Evolutionary conservation across 164 flowering plant species (phyloP).

Genomic region (Magnolia officinalis): DNA sequence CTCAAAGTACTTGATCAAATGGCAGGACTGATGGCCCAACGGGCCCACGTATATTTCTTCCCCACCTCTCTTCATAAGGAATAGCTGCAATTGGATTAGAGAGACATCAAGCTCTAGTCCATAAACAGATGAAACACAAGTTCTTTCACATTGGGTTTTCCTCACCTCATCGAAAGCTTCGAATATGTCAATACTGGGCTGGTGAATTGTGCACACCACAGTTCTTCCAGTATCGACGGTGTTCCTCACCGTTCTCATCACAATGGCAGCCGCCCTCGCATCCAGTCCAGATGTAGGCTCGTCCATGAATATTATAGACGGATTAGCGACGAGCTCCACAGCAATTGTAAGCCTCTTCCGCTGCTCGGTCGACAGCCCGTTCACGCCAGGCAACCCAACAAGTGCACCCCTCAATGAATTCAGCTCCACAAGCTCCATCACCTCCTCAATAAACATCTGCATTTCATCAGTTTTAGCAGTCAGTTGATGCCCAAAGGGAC

Average conservation of each 20-base stretch:
- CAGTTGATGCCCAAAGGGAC: background rate
- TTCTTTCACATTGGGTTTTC: background rate
- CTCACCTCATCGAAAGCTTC: constrained; percentile 56
- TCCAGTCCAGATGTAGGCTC: constrained; percentile 60
- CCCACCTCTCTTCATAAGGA: constrained; percentile 62
- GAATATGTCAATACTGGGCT: constrained; percentile 58
- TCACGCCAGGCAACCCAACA: constrained; percentile 45
- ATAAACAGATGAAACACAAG: background rate
- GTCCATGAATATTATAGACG: constrained; percentile 54
- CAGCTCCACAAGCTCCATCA: constrained; percentile 54
- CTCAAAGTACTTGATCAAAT: constrained; percentile 56
- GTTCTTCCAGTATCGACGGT: constrained; percentile 55
- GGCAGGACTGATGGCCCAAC: constrained; percentile 39
- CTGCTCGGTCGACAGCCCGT: constrained; percentile 52
- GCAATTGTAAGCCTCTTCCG: constrained; percentile 52
- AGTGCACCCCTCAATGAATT: constrained; percentile 30
- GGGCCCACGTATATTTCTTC: constrained; percentile 57
- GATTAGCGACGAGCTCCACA: constrained; percentile 53
- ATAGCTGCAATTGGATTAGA: constrained; percentile 31
- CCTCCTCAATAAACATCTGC: constrained; percentile 50
- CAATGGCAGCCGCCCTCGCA: constrained; percentile 59
- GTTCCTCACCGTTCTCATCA: constrained; percentile 54
- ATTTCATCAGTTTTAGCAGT: background rate
- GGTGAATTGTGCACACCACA: constrained; percentile 62
- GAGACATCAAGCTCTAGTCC: background rate